Evolutionary conservation across 345 rosid genomes (phyloP), one percentile per base, ranked within the genome.

Genomic region (Eucalyptus pauciflora): DNA sequence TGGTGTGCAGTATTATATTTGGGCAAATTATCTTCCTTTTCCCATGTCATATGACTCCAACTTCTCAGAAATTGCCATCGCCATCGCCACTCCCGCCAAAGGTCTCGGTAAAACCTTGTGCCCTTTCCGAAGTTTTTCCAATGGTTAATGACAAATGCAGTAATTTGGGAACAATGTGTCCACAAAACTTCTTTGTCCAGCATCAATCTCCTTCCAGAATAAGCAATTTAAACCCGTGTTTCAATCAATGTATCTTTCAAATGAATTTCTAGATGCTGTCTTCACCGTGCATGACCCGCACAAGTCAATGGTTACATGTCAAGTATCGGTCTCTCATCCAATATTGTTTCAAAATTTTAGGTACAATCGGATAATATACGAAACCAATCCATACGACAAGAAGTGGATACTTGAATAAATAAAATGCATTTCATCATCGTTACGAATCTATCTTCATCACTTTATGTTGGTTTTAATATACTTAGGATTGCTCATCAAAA

Each of bases 311-410:
- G 0, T 76, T 37, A 0, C 0, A 9, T 18, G 25, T 71, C 1
- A 71, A 37, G 0, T 10, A 37, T 0, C 7, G 7, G 3, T 15
- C 10, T 71, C 25, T 71, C 81, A 71, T 71, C 3, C 2, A 4
- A 18, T 37, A 71, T 71, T 10, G 4, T 71, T 71, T 71, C 0
- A 9, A 0, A 37, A 71, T 9, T 0, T 18, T 0, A 20, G 46
- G 27, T 18, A 37, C 0, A 37, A 10, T 0, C 0, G 2, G 2
- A 71, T 3, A 9, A 0, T 2, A 1, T 5, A 2, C 0, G 3
- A 71, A 20, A 41, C 12, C 14, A 0, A 0, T 37, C 11, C 27
- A 18, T 3, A 10, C 0, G 0, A 20, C 1, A 0, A 41, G 15
- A 37, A 20, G 46, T 20, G 46, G 15, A 10, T 37, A 10, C 15